Evolutionary conservation across 148 eudicot species (phyloP).

Genomic region (Agrostemma githago): DNA sequence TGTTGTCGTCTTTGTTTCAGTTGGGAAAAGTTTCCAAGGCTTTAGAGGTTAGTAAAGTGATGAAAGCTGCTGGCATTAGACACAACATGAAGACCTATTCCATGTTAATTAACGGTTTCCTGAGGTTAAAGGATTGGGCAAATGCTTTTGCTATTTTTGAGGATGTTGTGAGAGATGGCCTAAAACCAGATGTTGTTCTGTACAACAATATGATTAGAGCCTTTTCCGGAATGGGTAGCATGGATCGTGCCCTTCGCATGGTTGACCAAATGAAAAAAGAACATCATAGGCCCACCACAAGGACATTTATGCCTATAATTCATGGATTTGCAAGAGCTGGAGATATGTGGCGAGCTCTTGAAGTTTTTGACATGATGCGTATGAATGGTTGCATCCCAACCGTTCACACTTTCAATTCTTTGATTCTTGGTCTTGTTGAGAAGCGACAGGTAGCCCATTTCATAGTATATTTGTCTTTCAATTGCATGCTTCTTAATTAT

Average conservation of each 20-base stretch:
- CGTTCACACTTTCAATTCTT: slow-evolving; percentile 72
- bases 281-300: slow-evolving; percentile 69
- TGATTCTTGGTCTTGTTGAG: slow-evolving; percentile 83
- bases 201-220: slow-evolving; percentile 84
- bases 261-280: slow-evolving; percentile 80
- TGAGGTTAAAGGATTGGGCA: slow-evolving; percentile 84
- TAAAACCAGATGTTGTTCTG: slow-evolving; percentile 89
- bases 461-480: slow-evolving; percentile 2
- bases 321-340: slow-evolving; percentile 84
- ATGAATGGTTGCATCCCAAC: slow-evolving; percentile 88
- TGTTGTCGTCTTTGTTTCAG: slow-evolving; percentile 30
- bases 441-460: slow-evolving; percentile 67
- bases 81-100: slow-evolving; percentile 98
- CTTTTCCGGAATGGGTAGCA: slow-evolving; percentile 89
- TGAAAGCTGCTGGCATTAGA: slow-evolving; percentile 66
- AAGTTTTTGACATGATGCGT: slow-evolving; percentile 88
- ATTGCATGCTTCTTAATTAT: background rate
- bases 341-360: slow-evolving; percentile 73
- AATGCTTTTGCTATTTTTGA: slow-evolving; percentile 91
- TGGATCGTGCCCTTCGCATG: slow-evolving; percentile 81
- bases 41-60: slow-evolving; percentile 62
- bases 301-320: slow-evolving; percentile 85
- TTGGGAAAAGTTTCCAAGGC: slow-evolving; percentile 83
- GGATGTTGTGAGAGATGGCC: slow-evolving; percentile 72
- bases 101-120: slow-evolving; percentile 87